Evolutionary conservation across 2,329 filamentous ascomycete genomes (phyloP).

Genomic region (Delphinella strobiligena): DNA sequence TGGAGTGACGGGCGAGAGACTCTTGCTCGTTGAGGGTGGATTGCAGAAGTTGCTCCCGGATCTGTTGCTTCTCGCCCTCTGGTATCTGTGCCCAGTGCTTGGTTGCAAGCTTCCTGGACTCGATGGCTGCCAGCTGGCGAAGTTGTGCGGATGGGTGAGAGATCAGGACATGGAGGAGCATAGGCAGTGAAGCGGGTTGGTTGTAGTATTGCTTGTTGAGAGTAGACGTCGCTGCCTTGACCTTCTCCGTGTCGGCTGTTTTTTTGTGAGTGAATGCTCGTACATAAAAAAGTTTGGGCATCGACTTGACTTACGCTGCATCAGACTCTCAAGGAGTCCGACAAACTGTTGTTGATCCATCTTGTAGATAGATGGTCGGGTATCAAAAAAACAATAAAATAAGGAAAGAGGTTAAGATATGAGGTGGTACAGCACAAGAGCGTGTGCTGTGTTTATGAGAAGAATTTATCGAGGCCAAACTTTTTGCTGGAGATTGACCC

Average conservation of each 20-base stretch:
- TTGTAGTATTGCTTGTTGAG: constrained; percentile 91
- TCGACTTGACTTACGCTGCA: constrained; percentile 81
- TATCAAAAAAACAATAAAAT: constrained; percentile 9
- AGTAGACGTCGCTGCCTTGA: constrained; percentile 70
- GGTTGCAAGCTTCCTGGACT: constrained; percentile 67
- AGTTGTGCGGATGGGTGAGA: constrained; percentile 60
- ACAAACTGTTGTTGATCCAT: constrained; percentile 81
- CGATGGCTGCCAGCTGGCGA: constrained; percentile 83
- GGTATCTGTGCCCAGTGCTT: constrained; percentile 76
- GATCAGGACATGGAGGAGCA: constrained; percentile 78
- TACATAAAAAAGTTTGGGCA: not conserved
- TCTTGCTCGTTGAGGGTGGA: constrained; percentile 70
- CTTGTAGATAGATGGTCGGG: constrained; percentile 1
- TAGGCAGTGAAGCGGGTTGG: constrained; percentile 68
- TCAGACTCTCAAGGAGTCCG: constrained; percentile 72
- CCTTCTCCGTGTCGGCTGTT: constrained; percentile 69
- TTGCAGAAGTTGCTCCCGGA: constrained; percentile 73
- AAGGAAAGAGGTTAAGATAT: constrained; percentile 6
- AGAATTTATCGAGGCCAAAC: too few species aligned
- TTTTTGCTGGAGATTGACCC: too few species aligned
- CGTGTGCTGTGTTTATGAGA: constrained; percentile 2
- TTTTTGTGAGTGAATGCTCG: constrained; percentile 7
- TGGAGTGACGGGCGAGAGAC: constrained; percentile 68
- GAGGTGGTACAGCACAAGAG: constrained; percentile 2
- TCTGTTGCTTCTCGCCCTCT: constrained; percentile 61